Base-by-base conservation (phyloP, 2,329 filamentous ascomycete species). In the Trichoderma breve region DNA sequence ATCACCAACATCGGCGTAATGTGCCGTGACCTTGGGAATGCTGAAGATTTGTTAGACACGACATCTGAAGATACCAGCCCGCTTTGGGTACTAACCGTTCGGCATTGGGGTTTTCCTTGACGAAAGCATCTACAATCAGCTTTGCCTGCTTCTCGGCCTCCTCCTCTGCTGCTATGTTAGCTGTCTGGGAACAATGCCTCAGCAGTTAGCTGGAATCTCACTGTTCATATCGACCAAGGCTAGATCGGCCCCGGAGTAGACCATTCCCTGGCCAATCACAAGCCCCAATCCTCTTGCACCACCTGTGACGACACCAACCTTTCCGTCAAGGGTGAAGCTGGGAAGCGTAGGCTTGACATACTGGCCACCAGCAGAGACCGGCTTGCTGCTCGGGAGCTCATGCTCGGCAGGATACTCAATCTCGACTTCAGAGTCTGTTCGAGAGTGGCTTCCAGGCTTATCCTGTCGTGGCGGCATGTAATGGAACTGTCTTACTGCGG, bases 211-310 rank as follows among this genome's bases (percentile, higher is more conserved):
- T n/a, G 28, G 43, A 28, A 51, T 61, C 67, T 39, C 61, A 95
- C 93, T 92, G 84, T 98, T 97, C 84, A 98, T 86, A 81, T 98
- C 95, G 53, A 98, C 94, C 81, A 98, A 93, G 55, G 95, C 95
- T 74, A 98, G 87, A 81, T 97, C 91, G 11, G 93, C 93, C 67
- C 95, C 95, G 69, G 93, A 96, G 68, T 93, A 91, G 68, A 97
- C 92, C 82, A 97, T 89, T 61, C 93, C 94, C 84, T 97, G 94
- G 66, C 92, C 93, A 92, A 98, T 98, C 76, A 97, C 94, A 73
- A 98, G 85, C 51, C 95, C 95, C 72, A 98, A 83, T 8, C 95
- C 95, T 79, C 95, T 88, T 30, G 95, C 95, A 79, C 95, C 95
- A 67, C 95, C 95, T 1, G 95, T 98, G 51, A 98, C 92, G 53